Conservation (phyloP, 2,329 filamentous ascomycete species). For the Stachybotrys elegans region DNA sequence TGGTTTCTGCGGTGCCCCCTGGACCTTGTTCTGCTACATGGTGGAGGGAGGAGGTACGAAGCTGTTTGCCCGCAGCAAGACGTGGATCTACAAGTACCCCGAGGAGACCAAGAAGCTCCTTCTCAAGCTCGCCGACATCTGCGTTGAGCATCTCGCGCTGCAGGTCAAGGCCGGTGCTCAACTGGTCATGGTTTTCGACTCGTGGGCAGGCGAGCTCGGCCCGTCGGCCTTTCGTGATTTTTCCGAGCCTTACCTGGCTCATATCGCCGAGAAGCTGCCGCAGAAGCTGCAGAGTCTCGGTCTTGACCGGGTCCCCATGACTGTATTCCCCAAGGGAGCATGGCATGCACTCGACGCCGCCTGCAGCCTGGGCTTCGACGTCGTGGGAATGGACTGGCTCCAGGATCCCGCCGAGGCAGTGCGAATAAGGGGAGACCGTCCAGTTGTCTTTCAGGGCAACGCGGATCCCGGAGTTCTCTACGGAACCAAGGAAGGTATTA, state of each 20-base stretch:
- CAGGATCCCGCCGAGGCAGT: conserved; percentile 83
- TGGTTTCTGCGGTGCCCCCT: conserved; percentile 94
- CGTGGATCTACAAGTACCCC: conserved; percentile 89
- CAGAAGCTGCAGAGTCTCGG: conserved; percentile 67
- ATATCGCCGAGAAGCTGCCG: conserved; percentile 80
- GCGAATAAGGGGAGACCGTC: conserved; percentile 69
- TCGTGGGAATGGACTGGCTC: conserved; percentile 92
- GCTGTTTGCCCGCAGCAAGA: conserved; percentile 90
- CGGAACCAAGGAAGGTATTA: conserved; percentile 76
- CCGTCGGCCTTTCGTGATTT: conserved; percentile 80
- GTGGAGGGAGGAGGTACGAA: conserved; percentile 96
- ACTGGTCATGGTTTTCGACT: conserved; percentile 96
- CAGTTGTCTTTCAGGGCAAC: conserved; percentile 83
- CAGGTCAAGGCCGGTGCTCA: conserved; percentile 94
- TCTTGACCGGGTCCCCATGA: conserved; percentile 84
- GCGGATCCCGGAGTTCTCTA: conserved; percentile 93
- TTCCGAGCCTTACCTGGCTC: conserved; percentile 76
- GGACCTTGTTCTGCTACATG: conserved; percentile 98
- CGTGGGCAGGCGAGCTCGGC: conserved; percentile 92
- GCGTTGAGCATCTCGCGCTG: conserved; percentile 87
- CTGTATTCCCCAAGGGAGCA: conserved; percentile 94
- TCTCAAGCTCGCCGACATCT: conserved; percentile 88
- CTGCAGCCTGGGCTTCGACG: conserved; percentile 85
- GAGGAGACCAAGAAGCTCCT: conserved; percentile 75
- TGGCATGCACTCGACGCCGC: conserved; percentile 90